These are phyloP conservation scores for Sinapis alba DNA, from an alignment of 441 rosid species.

Conservation along the genomic window DNA sequence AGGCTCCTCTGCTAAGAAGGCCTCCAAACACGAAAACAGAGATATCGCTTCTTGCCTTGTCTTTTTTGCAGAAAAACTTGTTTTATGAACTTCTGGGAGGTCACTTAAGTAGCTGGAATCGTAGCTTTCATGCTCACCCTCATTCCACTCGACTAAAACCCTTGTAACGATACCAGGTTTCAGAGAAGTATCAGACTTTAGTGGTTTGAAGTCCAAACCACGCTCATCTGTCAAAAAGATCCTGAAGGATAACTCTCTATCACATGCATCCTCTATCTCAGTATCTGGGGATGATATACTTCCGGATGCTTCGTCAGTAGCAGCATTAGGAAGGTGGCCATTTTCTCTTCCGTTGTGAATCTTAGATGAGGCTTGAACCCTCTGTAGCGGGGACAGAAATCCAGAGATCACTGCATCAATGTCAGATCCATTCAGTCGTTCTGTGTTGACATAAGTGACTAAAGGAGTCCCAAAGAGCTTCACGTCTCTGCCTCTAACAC, in stretches of 20 bases:
- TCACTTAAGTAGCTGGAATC: constrained; percentile 77
- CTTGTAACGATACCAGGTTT: constrained; percentile 51
- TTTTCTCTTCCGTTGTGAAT: constrained; percentile 54
- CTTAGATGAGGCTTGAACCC: constrained; percentile 39
- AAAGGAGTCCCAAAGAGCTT: constrained; percentile 74
- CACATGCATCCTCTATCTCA: constrained; percentile 41
- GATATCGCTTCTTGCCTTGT: constrained; percentile 70
- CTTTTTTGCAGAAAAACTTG: constrained; percentile 56
- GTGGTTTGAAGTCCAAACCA: constrained; percentile 43
- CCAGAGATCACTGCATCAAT: constrained; percentile 54
- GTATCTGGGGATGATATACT: constrained; percentile 24
- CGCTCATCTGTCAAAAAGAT: constrained; percentile 60
- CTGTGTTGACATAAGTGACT: constrained; percentile 59
- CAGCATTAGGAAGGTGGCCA: constrained; percentile 49
- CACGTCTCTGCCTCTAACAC: constrained; percentile 47
- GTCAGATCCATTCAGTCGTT: constrained; percentile 59
- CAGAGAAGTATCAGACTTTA: constrained; percentile 52
- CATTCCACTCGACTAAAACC: constrained; percentile 74
- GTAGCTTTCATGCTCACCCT: constrained; percentile 56
- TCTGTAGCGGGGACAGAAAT: constrained; percentile 63
- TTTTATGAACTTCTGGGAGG: constrained; percentile 77
- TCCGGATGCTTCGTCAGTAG: constrained; percentile 39
- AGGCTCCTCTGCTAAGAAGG: constrained; percentile 70
- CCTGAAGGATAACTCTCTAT: constrained; percentile 44
- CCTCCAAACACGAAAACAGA: constrained; percentile 66